A percentile compares a stretch with the other conserved stretches of the same genome.
Evolutionary conservation across 768 basidiomycete genomes (phyloP).

Genomic region (Tulasnella sp.): DNA sequence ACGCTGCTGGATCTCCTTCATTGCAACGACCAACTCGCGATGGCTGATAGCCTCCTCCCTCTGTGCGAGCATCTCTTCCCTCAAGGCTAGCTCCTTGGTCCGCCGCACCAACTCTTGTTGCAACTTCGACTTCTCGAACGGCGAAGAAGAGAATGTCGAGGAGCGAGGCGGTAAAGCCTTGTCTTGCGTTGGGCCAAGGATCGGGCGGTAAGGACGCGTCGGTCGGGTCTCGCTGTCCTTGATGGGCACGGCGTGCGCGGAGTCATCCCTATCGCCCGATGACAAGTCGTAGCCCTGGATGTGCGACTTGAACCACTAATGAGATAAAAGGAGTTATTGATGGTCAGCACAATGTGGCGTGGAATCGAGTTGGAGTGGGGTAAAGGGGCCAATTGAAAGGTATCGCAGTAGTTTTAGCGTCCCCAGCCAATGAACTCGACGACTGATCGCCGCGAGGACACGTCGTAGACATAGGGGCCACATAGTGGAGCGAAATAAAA

Average conservation of each 20-base stretch:
- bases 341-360: neutral
- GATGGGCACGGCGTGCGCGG: neutral
- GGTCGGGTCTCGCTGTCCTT: neutral
- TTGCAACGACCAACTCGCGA: slow-evolving; percentile 9
- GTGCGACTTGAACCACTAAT: slow-evolving; percentile 5
- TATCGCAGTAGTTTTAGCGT: too few relatives aligned
- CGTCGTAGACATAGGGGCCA: too few relatives aligned
- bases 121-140: slow-evolving; percentile 9
- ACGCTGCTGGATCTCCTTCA: slow-evolving; percentile 5
- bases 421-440: too few relatives aligned
- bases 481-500: too few relatives aligned
- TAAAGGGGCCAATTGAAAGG: too few relatives aligned
- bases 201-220: neutral
- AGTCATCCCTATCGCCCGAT: slow-evolving; percentile 1
- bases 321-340: neutral
- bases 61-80: slow-evolving; percentile 6
- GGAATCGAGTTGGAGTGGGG: neutral
- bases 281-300: slow-evolving; percentile 1
- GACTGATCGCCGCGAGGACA: too few relatives aligned
- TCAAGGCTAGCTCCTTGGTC: neutral
- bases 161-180: neutral
- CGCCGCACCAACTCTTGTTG: slow-evolving; percentile 2
- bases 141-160: neutral
- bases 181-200: neutral
- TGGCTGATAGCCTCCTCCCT: slow-evolving; percentile 10